Base-by-base conservation (phyloP, 1,139 yeast genomes). In the Suhomyces coccinellae region DNA sequence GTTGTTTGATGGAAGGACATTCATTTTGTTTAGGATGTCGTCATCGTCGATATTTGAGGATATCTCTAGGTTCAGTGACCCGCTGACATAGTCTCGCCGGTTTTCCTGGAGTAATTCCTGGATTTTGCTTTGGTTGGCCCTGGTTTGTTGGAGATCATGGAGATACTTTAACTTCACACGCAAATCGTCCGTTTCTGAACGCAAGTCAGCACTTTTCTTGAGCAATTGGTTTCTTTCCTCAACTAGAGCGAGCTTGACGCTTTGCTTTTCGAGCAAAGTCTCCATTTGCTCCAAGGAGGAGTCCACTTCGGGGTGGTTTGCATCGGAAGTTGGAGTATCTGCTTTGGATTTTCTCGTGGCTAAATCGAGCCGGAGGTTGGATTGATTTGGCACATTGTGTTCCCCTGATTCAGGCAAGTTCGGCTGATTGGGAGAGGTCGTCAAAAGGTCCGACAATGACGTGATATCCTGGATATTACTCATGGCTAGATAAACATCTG, bases 1-100 rank as follows among this genome's bases (percentile, higher is more conserved):
- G 45, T 71, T 62, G 6, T 54, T 50, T 1, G 76, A 65, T 1
- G 78, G 77, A 9, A 63, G 57, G 1, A 71, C 75, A 44, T 66
- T 60, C 37, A 73, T 51, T 31, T 62, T 56, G 10, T 56, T 44
- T 26, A 58, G 40, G 4, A 64, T 51, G n/a, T 47, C 52, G 24
- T 51, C 49, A 10, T 59, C 56, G 41, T 64, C 67, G 26, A 59
- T 55, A n/a, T 44, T 34, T 33, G 29, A 46, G 33, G 3, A 41
- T 6, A 45, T 9, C 4, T 39, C 31, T 10, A 31, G 29, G 8
- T 27, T 13, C 20, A 13, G 14, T 4, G 36, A 9, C 15, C 36
- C 36, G 9, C 26, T 29, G 13, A 32, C 27, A 12, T 33, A 34
- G 29, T 59, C 59, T 9, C 43, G 9, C 15, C 24, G 32, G 45